These are phyloP conservation scores for Amphicarpaea edgeworthii DNA, from an alignment of 306 rosid genomes.

Conservation along the genomic window DNA sequence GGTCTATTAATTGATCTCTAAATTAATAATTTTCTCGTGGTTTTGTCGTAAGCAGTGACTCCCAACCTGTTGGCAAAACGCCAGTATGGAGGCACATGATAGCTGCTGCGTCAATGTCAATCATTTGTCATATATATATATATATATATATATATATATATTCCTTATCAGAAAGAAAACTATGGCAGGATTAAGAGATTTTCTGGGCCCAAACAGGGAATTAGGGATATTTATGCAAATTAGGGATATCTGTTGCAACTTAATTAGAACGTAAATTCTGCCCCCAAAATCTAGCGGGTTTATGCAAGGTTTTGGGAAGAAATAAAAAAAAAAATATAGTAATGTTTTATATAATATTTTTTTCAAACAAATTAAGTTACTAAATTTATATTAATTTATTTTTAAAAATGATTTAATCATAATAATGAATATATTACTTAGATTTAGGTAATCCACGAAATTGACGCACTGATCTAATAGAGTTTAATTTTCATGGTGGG, in stretches of 20 bases:
- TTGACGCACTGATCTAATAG: too few relatives aligned
- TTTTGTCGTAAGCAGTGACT: slow-evolving; percentile 44
- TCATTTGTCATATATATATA: slow-evolving; percentile 22
- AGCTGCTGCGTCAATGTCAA: slow-evolving; percentile 16
- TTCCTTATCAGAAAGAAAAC: slow-evolving; percentile 3
- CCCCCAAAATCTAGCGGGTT: slow-evolving; percentile 19
- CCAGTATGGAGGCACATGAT: slow-evolving; percentile 54
- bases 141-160: too few relatives aligned
- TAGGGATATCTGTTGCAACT: slow-evolving; percentile 9
- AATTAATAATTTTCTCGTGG: neutral
- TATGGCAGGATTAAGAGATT: slow-evolving; percentile 42
- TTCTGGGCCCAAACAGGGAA: slow-evolving; percentile 47
- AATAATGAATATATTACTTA: too few relatives aligned
- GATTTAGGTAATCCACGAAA: too few relatives aligned
- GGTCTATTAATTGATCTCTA: slow-evolving; percentile 46
- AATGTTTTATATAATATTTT: too few relatives aligned
- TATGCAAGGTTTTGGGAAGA: too few relatives aligned
- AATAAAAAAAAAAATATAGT: too few relatives aligned
- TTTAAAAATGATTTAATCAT: too few relatives aligned
- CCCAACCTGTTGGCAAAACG: slow-evolving; percentile 45
- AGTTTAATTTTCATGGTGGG: too few relatives aligned
- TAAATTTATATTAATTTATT: neutral
- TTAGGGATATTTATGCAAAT: slow-evolving; percentile 37
- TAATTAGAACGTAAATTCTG: neutral
- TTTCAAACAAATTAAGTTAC: neutral